A percentile compares a stretch with the other conserved stretches of the same genome.
Evolutionary conservation across 2,329 filamentous ascomycete species (phyloP).

Genomic region (Diplodia mutila): DNA sequence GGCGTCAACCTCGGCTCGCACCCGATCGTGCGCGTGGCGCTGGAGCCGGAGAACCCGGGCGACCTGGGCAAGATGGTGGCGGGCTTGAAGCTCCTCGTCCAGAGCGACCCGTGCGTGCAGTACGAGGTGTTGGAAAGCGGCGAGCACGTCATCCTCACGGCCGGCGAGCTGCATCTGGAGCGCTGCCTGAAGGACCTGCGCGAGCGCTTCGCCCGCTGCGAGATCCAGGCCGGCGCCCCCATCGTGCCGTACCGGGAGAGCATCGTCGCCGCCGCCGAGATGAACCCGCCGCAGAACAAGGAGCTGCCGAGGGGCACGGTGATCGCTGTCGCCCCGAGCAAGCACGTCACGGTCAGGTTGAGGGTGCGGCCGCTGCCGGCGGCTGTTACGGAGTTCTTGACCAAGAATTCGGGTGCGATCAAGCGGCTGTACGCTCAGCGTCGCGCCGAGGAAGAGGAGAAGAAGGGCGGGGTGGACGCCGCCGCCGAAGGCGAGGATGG

Average conservation of each 20-base stretch:
- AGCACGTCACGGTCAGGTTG: constrained; percentile 78
- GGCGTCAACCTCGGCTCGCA: constrained; percentile 80
- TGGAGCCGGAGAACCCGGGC: constrained; percentile 89
- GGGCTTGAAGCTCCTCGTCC: constrained; percentile 82
- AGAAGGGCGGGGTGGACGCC: constrained; percentile 43
- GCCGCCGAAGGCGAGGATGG: constrained; percentile 40
- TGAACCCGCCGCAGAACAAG: constrained; percentile 85
- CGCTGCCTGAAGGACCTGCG: constrained; percentile 90
- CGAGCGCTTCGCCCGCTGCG: constrained; percentile 90
- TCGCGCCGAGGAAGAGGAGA: constrained; percentile 53
- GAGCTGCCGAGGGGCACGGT: constrained; percentile 84
- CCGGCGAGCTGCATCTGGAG: constrained; percentile 92
- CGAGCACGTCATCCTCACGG: constrained; percentile 92
- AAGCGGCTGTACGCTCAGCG: constrained; percentile 77
- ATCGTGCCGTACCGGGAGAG: constrained; percentile 97
- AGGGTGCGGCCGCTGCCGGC: constrained; percentile 77
- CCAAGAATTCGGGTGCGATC: constrained; percentile 77
- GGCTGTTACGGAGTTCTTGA: constrained; percentile 80
- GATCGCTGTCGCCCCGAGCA: constrained; percentile 76
- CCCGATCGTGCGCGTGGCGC: constrained; percentile 90
- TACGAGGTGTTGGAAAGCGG: constrained; percentile 93
- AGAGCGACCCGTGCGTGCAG: constrained; percentile 93
- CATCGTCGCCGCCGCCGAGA: constrained; percentile 84
- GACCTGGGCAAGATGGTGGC: constrained; percentile 95
- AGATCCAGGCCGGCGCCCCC: constrained; percentile 89